Evolutionary conservation across 1,284 basidiomycete species (phyloP), one percentile per base, ranked within the genome.

Genomic region (Cryptococcus neoformans): DNA sequence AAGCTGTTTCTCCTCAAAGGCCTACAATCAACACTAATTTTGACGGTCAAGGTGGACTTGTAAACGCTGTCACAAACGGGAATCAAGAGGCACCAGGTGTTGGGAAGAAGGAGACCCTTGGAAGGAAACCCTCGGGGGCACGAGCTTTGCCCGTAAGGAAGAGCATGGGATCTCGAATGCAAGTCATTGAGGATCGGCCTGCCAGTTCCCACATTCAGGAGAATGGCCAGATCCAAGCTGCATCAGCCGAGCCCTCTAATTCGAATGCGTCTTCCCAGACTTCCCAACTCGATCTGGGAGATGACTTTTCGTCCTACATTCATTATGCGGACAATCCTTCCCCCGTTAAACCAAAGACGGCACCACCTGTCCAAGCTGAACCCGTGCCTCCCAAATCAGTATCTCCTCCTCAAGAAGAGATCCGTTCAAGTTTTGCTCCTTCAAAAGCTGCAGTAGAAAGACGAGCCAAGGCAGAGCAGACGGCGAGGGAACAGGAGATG

Each of bases 121-220:
- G 86, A 66, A 82, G 87, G 67, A 87, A 87, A 72, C 90, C 90
- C 14, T 88, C 88, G 46, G 90, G 90, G 42, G 90, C 90, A 83
- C 87, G 90, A 84, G 89, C 87, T 49, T 64, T 66, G 41, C 85
- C 82, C 28, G 80, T 83, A 3, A 65, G 62, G 49, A 54, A 50
- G 10, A 62, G 58, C 38, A 47, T 56, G 9, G 55, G 46, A 12
- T 56, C 49, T 44, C 40, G 35, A 5, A 60, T 69, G 1, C 59
- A 65, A 6, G 45, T 62, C 3, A 65, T 70, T 35, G 39, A 52
- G 5, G 64, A 64, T 40, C 47, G 49, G 35, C 9, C n/a, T 16
- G 21, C 21, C n/a, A 41, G 42, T 11, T 9, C 21, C 16, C 28
- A 28, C 28, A 28, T 28, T 28, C 16, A 12, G 14, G 46, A 34